Conservation (phyloP, 208 protist genomes). For the Trypanosoma boissoni region DNA sequence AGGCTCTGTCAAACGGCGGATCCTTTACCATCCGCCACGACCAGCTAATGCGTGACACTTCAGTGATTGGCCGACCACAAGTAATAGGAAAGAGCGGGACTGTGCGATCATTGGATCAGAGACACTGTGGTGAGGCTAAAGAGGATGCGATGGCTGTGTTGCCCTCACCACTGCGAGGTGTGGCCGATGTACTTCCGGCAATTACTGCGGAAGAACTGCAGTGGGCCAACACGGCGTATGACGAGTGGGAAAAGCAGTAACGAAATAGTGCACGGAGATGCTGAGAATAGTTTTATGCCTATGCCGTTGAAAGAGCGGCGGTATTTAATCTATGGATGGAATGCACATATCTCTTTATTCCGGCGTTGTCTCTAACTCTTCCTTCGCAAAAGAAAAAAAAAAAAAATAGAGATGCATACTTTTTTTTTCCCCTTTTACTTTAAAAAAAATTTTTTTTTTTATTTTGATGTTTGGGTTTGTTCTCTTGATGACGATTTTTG, state of each 20-base stretch:
- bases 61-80: no score
- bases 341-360: neutral
- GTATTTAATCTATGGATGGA: no score
- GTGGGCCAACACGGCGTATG: neutral
- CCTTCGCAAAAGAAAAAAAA: no score
- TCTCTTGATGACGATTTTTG: neutral
- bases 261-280: no score
- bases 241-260: neutral
- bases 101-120: neutral
- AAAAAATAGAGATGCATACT: no score
- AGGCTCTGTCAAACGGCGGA: constrained; percentile 17
- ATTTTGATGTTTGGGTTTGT: neutral
- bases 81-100: neutral
- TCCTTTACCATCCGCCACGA: neutral
- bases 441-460: neutral
- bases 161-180: neutral
- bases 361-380: neutral
- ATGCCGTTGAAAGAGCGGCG: no score
- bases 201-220: constrained; percentile 16
- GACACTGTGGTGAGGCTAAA: neutral
- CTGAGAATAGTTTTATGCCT: no score
- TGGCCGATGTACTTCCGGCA: neutral
- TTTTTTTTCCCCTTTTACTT: neutral
- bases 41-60: no score
- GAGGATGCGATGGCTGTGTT: neutral